Percentiles rank a stretch among this genome's conserved stretches.
Evolutionary conservation across 2,329 filamentous ascomycete genomes (phyloP).

Genomic region (Lasiodiplodia sp.): DNA sequence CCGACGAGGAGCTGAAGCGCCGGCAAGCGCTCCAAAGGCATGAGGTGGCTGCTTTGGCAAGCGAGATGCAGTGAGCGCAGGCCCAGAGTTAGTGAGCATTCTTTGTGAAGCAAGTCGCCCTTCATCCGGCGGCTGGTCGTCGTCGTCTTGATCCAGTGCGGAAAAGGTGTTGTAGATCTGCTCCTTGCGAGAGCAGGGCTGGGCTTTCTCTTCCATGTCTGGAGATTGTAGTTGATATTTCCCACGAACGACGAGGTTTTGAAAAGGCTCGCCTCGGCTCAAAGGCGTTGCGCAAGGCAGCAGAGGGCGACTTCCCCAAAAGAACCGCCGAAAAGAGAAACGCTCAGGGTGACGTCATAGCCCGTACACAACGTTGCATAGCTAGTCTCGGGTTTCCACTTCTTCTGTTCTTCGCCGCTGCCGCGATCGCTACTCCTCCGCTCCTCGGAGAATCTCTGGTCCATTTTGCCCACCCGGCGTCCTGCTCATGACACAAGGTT

Average conservation of each 20-base stretch:
- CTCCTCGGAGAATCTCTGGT: no score
- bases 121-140: constrained; percentile 35
- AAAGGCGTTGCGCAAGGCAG: constrained; percentile 7
- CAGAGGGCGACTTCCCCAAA: constrained; percentile 1
- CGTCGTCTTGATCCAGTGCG: constrained; percentile 32
- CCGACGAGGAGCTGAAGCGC: not conserved
- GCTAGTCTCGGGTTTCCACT: no score
- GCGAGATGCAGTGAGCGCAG: not conserved
- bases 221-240: not conserved
- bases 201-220: constrained; percentile 7
- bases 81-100: constrained; percentile 26
- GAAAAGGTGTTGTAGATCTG: constrained; percentile 35
- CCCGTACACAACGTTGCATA: no score
- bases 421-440: no score
- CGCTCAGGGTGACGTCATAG: not conserved
- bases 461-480: no score
- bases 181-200: constrained; percentile 32
- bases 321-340: not conserved
- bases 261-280: not conserved
- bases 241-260: not conserved
- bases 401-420: no score
- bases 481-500: no score
- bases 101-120: constrained; percentile 34
- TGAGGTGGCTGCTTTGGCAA: not conserved
- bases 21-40: constrained; percentile 1